Conservation (phyloP, 108 stramenopile species). For the Fistulifera solaris region DNA sequence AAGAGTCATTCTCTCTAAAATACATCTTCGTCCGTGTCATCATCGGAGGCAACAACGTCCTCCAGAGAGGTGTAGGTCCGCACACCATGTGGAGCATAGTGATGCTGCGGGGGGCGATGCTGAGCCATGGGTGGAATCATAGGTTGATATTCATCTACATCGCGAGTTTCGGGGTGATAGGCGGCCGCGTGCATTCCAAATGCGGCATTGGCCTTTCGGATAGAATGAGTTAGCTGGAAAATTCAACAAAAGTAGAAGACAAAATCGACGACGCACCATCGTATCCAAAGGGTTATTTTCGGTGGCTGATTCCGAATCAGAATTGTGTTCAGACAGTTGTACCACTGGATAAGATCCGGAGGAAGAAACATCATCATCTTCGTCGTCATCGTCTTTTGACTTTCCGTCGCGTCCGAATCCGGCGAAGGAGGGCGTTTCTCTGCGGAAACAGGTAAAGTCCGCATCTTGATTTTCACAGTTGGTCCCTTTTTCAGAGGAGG, state of each 20-base stretch:
- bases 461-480: slow-evolving; percentile 1
- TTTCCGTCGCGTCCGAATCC: neutral
- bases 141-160: neutral
- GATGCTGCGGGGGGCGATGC: neutral
- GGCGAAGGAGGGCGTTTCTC: neutral
- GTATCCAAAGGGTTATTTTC: neutral
- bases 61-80: neutral
- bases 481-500: neutral
- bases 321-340: neutral
- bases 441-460: neutral
- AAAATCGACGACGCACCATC: neutral
- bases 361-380: neutral
- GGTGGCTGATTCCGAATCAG: neutral
- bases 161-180: neutral
- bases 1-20: neutral
- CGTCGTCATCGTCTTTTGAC: neutral
- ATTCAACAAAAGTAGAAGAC: neutral
- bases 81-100: neutral
- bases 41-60: neutral
- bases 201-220: neutral
- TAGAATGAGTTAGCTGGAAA: neutral
- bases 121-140: neutral
- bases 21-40: neutral
- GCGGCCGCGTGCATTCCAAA: neutral
- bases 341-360: neutral